These are phyloP conservation scores for Phytophthora pseudosyringae DNA, from an alignment of 352 stramenopile species.

Conservation along the genomic window DNA sequence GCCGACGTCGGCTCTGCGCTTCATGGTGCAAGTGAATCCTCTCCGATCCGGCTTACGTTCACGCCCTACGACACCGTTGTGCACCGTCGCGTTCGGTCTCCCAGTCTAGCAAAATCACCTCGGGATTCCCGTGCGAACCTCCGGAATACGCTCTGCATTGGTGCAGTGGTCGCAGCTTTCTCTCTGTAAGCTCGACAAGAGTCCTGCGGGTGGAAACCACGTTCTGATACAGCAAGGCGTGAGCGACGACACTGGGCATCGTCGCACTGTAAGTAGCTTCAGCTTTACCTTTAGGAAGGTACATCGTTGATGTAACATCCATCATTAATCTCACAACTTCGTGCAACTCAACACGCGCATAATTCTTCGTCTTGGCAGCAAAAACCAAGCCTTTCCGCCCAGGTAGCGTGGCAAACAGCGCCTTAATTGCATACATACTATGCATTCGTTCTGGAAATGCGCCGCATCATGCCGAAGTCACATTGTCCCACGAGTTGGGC, in stretches of 20 bases:
- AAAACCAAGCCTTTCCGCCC: no score
- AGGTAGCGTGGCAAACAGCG: no score
- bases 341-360: neutral
- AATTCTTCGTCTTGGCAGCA: no score
- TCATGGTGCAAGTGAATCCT: constrained; percentile 24
- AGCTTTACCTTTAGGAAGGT: constrained; percentile 7
- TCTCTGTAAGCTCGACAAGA: constrained; percentile 26
- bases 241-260: constrained; percentile 12
- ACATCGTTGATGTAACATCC: neutral
- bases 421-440: neutral
- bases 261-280: constrained; percentile 6
- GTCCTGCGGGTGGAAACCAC: neutral
- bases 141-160: constrained; percentile 51
- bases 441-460: constrained; percentile 3
- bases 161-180: constrained; percentile 48
- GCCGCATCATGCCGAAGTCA: constrained; percentile 66
- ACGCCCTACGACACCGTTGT: constrained; percentile 24
- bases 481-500: constrained; percentile 87
- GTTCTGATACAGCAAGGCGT: neutral
- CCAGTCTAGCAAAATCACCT: neutral
- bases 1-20: constrained; percentile 38
- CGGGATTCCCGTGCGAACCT: constrained; percentile 11
- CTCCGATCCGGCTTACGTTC: constrained; percentile 41
- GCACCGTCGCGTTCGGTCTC: neutral
- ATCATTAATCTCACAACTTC: constrained; percentile 4